Percentiles rank a stretch among this genome's conserved stretches.
Conservation (phyloP, 257 asterid genomes). For the Scutellaria baicalensis region DNA sequence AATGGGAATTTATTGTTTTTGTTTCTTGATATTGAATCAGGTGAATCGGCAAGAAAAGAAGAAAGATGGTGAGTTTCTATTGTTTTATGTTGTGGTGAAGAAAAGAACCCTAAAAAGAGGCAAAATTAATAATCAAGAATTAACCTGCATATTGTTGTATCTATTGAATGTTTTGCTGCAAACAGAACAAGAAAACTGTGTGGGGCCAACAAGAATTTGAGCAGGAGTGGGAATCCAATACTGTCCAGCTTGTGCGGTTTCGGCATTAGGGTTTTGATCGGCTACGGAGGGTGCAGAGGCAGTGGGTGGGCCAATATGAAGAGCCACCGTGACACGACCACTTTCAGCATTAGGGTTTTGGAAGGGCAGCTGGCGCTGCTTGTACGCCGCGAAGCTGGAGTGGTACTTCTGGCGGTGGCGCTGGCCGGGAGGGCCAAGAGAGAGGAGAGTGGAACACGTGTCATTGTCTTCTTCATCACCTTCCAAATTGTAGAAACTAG, state of each 20-base stretch:
- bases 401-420: conserved; percentile 17
- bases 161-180: conserved; percentile 83
- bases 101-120: not conserved
- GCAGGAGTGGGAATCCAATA: conserved; percentile 90
- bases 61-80: not conserved
- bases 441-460: conserved; percentile 45
- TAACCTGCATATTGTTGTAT: conserved; percentile 89
- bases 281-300: conserved; percentile 14
- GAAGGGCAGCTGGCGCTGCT: not conserved
- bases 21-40: too few relatives aligned
- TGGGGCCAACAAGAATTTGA: conserved; percentile 86
- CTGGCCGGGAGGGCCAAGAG: conserved; percentile 83
- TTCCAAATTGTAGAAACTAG: conserved; percentile 24
- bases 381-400: conserved; percentile 17
- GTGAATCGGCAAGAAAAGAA: not conserved
- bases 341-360: conserved; percentile 21
- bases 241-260: conserved; percentile 29
- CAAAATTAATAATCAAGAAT: not conserved
- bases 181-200: conserved; percentile 77
- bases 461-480: conserved; percentile 37
- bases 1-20: too few relatives aligned
- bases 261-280: conserved; percentile 16
- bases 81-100: not conserved
- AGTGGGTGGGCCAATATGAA: conserved; percentile 49
- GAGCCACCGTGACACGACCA: conserved; percentile 56